Evolutionary conservation across 2,329 filamentous ascomycete species (phyloP).

Genomic region (Alternaria hordeiaustralica): DNA sequence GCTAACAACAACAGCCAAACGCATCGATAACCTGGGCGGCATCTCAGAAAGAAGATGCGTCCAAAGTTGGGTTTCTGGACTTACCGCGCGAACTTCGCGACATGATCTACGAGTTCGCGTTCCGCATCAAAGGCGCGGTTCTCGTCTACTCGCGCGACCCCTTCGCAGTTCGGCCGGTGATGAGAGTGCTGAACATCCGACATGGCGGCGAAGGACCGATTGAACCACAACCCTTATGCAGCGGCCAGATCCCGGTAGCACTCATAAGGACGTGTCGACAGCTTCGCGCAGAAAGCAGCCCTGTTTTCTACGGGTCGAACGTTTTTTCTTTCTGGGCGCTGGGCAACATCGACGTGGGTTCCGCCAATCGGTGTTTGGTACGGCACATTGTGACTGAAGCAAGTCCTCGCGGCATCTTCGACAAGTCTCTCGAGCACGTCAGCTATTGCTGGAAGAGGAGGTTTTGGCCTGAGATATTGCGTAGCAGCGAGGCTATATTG

Average conservation of each 20-base stretch:
- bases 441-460: constrained; percentile 36
- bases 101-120: constrained; percentile 30
- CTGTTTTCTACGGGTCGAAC: constrained; percentile 57
- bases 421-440: constrained; percentile 30
- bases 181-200: constrained; percentile 32
- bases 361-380: constrained; percentile 16
- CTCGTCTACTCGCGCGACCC: constrained; percentile 34
- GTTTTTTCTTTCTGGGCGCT: constrained; percentile 47
- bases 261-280: constrained; percentile 51
- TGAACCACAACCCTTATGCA: constrained; percentile 28
- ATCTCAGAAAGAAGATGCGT: constrained; percentile 23
- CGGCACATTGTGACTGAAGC: constrained; percentile 31
- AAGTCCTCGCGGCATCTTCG: constrained; percentile 29
- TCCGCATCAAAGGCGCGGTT: constrained; percentile 34
- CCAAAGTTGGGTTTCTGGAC: constrained; percentile 33
- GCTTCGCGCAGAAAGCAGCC: constrained; percentile 50
- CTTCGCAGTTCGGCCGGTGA: constrained; percentile 12
- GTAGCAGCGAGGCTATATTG: constrained; percentile 21
- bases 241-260: constrained; percentile 21
- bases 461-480: constrained; percentile 38
- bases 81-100: constrained; percentile 43
- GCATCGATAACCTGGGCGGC: constrained; percentile 24
- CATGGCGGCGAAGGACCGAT: constrained; percentile 29
- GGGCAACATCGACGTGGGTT: constrained; percentile 20
- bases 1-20: constrained; percentile 6